Base-by-base conservation (phyloP, 257 asterid species). In the Marsdenia floribunda region DNA sequence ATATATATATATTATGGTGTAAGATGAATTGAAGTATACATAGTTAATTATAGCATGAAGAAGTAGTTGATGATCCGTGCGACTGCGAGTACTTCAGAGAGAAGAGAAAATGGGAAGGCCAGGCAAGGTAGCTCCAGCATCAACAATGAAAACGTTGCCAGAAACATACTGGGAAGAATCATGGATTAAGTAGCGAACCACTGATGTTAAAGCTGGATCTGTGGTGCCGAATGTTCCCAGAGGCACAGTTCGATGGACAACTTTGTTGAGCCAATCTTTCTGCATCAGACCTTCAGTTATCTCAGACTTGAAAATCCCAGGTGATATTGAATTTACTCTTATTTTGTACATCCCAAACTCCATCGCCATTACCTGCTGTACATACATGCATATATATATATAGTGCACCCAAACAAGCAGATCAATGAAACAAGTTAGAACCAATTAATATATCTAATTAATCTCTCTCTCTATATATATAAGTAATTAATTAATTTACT, bases 271-370 rank as follows among this genome's bases (percentile, higher is more conserved):
- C 88, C 86, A 83, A 0, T 61, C 59, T 50, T 77, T 73, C 58
- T 76, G 8, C 6, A 76, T n/a, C 1, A 86, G 74, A 22, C 70
- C 64, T 73, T 82, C 55, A 2, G 87, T 86, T 53, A 86, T 86
- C 77, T 83, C 82, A 0, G 83, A 80, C 68, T 73, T 74, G 66
- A 86, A 86, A 8, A 86, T 21, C 19, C 84, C 84, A 1, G 86
- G 86, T 0, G 85, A 78, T 44, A 86, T 80, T n/a, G 86, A 58
- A 50, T 86, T 86, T 35, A 86, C 84, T 24, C 86, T 63, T 3
- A 82, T 78, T 0, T 78, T 72, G 75, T 78, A 68, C 22, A n/a
- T n/a, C 21, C 88, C 90, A 50, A 86, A 11, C 59, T 86, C 86
- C 6, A 83, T 3, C 4, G 88, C 86, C 86, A 83, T 77, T 6